Evolutionary conservation across 1,284 basidiomycete genomes (phyloP).

Genomic region (Baeospora myosura): DNA sequence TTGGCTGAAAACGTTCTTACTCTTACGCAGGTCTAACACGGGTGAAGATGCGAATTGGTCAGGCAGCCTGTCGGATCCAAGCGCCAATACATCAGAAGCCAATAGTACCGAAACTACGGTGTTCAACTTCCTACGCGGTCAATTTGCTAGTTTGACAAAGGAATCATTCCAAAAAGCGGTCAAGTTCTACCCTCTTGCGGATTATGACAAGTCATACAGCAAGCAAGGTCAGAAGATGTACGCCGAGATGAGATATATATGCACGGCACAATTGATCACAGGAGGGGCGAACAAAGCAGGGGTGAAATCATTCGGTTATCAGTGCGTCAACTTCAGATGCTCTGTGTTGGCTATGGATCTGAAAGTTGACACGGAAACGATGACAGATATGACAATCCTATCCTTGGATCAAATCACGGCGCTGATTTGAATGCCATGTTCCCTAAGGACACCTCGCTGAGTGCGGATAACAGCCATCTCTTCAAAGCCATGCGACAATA

Average conservation of each 20-base stretch:
- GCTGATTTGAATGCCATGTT: conserved; percentile 30
- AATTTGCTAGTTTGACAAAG: conserved; percentile 8
- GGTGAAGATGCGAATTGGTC: conserved; percentile 15
- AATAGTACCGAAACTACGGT: conserved; percentile 10
- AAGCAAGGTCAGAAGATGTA: conserved; percentile 14
- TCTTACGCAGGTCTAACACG: conserved; percentile 13
- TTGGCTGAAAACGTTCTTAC: no score
- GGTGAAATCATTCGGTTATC: background rate
- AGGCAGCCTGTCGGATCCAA: conserved; percentile 5
- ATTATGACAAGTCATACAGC: conserved; percentile 8
- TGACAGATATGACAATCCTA: conserved; percentile 4
- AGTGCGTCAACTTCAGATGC: background rate
- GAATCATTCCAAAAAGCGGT: conserved; percentile 5
- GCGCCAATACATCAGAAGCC: conserved; percentile 11
- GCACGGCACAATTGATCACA: conserved; percentile 11
- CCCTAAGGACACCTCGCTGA: conserved; percentile 12
- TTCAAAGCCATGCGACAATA: conserved; percentile 29
- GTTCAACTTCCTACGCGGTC: conserved; percentile 12
- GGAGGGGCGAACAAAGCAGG: conserved; percentile 4
- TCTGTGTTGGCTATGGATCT: background rate
- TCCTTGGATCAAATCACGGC: conserved; percentile 16
- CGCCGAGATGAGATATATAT: conserved; percentile 13
- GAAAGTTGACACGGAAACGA: background rate
- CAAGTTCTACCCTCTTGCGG: conserved; percentile 9
- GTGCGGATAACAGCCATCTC: conserved; percentile 21